These are phyloP conservation scores for Ormosia emarginata DNA, from an alignment of 306 rosid genomes.

Conservation along the genomic window DNA sequence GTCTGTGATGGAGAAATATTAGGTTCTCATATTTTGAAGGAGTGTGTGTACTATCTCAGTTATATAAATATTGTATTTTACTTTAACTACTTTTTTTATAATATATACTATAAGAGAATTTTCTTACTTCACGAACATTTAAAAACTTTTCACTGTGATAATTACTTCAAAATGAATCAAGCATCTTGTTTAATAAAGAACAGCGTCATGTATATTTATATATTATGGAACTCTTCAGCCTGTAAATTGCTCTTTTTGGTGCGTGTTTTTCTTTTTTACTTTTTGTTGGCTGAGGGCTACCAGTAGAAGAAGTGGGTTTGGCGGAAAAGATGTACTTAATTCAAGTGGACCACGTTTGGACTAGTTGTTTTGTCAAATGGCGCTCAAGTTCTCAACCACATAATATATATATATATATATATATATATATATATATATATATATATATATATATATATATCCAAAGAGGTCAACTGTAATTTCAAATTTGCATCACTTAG, in stretches of 20 bases:
- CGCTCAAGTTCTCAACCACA: conserved; percentile 11
- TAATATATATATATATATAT: no score
- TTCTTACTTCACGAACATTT: no score
- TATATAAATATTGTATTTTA: no score
- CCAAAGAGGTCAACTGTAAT: not conserved
- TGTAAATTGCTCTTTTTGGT: not conserved
- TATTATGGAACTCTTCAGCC: not conserved
- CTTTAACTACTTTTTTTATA: no score
- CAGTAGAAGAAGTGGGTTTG: not conserved
- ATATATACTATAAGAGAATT: no score
- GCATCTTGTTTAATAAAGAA: no score
- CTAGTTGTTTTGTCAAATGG: not conserved
- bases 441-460: not conserved
- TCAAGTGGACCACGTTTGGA: not conserved
- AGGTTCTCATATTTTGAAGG: not conserved
- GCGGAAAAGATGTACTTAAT: not conserved
- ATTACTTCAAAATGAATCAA: no score
- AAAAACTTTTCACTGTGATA: no score
- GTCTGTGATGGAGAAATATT: not conserved
- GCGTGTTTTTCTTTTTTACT: no score
- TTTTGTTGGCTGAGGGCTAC: not conserved
- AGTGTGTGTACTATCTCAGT: no score
- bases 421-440: not conserved
- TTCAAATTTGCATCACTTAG: not conserved
- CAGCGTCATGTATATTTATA: no score